phyloP scores from a whole-genome alignment of 139 green algal species.

The Ulvella scutata region DNA sequence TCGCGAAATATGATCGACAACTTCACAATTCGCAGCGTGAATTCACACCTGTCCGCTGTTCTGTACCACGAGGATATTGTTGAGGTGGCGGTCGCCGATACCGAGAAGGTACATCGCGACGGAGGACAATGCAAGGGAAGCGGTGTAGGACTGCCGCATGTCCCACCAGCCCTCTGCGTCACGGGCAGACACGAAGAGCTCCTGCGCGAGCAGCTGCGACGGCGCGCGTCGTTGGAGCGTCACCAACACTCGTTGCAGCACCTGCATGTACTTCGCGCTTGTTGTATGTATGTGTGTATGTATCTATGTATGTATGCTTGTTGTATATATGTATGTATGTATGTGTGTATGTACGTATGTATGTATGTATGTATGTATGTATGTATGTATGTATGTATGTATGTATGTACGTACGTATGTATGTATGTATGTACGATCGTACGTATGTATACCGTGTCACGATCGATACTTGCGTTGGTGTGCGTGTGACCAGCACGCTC shows the following conservation, averaged over 20 bases:
- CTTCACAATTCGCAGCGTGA: no score
- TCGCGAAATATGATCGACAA: no score
- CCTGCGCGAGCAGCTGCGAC: conserved; percentile 20
- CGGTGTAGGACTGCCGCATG: conserved; percentile 29
- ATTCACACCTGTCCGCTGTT: conserved; percentile 14
- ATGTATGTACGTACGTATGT: background rate
- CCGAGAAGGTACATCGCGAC: conserved; percentile 74
- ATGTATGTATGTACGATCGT: background rate
- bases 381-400: background rate
- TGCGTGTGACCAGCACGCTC: no score
- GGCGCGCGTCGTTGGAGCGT: conserved; percentile 26
- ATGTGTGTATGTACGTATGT: background rate
- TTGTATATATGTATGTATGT: background rate
- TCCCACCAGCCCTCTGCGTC: conserved; percentile 44
- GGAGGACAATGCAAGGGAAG: conserved; percentile 36
- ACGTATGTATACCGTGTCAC: no score
- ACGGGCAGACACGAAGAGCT: conserved; percentile 47
- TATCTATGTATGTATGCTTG: background rate
- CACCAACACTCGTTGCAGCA: conserved; percentile 16
- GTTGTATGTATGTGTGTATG: background rate
- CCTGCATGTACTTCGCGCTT: background rate
- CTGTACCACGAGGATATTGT: conserved; percentile 77
- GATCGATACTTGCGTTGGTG: no score
- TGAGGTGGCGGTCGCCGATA: conserved; percentile 75
- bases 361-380: background rate